Evolutionary conservation across 2,329 filamentous ascomycete species (phyloP).

Genomic region (Alternaria alternata): DNA sequence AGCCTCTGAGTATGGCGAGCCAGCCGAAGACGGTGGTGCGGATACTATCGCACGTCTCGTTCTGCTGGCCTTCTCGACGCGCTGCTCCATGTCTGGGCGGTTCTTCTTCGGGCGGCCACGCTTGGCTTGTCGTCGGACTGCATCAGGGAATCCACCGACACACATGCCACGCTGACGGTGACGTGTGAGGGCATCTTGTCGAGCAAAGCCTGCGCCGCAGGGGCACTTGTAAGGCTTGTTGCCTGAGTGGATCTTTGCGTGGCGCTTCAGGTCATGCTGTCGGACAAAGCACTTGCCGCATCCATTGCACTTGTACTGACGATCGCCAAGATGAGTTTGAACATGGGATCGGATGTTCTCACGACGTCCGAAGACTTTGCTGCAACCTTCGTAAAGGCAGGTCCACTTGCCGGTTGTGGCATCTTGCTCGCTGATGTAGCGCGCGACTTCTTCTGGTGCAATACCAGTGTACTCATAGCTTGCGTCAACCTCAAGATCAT

Average conservation of each 20-base stretch:
- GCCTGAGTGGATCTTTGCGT: conserved; percentile 96
- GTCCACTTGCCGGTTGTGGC: conserved; percentile 55
- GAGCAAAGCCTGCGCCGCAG: conserved; percentile 92
- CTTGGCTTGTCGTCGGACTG: conserved; percentile 71
- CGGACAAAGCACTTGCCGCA: conserved; percentile 97
- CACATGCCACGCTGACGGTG: conserved; percentile 97
- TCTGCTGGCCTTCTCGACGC: conserved; percentile 64
- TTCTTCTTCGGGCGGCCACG: conserved; percentile 71
- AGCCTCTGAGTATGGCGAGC: conserved; percentile 44
- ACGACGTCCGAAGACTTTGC: conserved; percentile 92
- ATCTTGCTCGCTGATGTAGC: conserved; percentile 59
- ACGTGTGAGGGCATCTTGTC: conserved; percentile 92
- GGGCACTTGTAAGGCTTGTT: conserved; percentile 95
- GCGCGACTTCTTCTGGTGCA: conserved; percentile 75
- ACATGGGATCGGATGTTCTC: conserved; percentile 99
- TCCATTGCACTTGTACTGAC: conserved; percentile 91
- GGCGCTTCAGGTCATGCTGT: conserved; percentile 95
- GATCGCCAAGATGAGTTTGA: conserved; percentile 95
- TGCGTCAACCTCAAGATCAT: conserved; percentile 65
- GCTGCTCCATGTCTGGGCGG: conserved; percentile 66
- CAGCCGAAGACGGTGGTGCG: conserved; percentile 45
- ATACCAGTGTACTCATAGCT: conserved; percentile 81
- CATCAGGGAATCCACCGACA: conserved; percentile 89
- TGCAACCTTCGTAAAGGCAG: conserved; percentile 71
- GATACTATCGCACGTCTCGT: conserved; percentile 55